phyloP scores from a whole-genome alignment of 2,329 filamentous ascomycete species.

The Fusarium sarcochroum region DNA sequence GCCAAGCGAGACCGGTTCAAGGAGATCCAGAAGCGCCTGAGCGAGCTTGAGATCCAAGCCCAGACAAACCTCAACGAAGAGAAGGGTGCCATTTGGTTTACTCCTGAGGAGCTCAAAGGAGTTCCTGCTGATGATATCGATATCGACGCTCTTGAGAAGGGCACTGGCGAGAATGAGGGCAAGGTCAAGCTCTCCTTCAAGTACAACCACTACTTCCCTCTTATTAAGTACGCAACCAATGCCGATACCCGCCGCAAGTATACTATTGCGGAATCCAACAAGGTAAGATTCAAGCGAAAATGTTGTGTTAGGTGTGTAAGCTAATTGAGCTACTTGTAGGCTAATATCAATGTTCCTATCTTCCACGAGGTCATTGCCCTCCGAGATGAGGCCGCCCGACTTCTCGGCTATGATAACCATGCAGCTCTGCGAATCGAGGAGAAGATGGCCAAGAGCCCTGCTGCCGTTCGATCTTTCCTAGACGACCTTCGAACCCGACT shows the following conservation, averaged over 20 bases:
- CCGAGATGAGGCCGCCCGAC: slow-evolving; percentile 81
- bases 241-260: slow-evolving; percentile 77
- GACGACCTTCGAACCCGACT: slow-evolving; percentile 77
- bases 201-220: slow-evolving; percentile 84
- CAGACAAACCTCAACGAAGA: slow-evolving; percentile 88
- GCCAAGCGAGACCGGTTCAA: slow-evolving; percentile 84
- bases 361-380: slow-evolving; percentile 83
- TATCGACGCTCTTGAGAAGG: slow-evolving; percentile 76
- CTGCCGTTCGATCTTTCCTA: slow-evolving; percentile 80
- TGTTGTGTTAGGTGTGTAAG: no score
- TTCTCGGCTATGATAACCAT: slow-evolving; percentile 83
- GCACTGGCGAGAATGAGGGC: slow-evolving; percentile 78
- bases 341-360: slow-evolving; percentile 77
- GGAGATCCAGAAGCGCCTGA: slow-evolving; percentile 86
- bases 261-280: slow-evolving; percentile 84
- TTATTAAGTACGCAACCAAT: slow-evolving; percentile 82
- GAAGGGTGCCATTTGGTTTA: slow-evolving; percentile 85
- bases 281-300: slow-evolving; percentile 59
- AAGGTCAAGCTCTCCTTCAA: slow-evolving; percentile 85
- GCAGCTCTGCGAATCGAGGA: slow-evolving; percentile 82
- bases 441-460: slow-evolving; percentile 86
- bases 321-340: slow-evolving; percentile 52
- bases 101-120: slow-evolving; percentile 78
- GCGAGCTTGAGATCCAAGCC: slow-evolving; percentile 80
- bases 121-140: slow-evolving; percentile 79